A percentile compares a stretch with the other conserved stretches of the same genome.
phyloP scores from a whole-genome alignment of 305 asterid genomes.

The Rubia tinctorum region DNA sequence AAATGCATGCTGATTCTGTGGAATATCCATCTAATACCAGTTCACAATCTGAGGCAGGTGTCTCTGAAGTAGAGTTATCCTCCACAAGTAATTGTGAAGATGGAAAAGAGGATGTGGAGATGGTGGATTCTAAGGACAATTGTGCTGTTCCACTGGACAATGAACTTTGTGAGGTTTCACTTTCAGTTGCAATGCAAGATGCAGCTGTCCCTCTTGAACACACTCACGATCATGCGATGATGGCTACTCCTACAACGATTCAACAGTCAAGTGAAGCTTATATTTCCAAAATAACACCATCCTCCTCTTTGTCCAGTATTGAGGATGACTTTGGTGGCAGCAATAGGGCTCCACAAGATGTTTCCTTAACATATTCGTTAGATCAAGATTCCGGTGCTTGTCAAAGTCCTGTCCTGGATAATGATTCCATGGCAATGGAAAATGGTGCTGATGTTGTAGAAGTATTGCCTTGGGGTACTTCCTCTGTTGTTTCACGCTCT shows the following conservation, averaged over 20 bases:
- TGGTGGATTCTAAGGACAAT: slow-evolving; percentile 31
- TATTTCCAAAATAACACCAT: not conserved
- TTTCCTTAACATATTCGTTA: slow-evolving; percentile 11
- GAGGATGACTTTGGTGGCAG: slow-evolving; percentile 28
- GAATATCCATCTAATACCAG: slow-evolving; percentile 25
- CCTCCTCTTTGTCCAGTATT: slow-evolving; percentile 8
- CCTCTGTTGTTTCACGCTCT: slow-evolving; percentile 25
- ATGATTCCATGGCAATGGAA: slow-evolving; percentile 12
- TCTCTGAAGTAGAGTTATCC: slow-evolving; percentile 29
- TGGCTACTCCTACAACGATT: slow-evolving; percentile 17
- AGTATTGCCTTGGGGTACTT: slow-evolving; percentile 22
- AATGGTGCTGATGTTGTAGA: slow-evolving; percentile 25
- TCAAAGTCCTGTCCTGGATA: slow-evolving; percentile 19
- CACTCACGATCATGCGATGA: slow-evolving; percentile 17
- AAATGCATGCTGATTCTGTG: slow-evolving; percentile 32
- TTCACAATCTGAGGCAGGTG: slow-evolving; percentile 20
- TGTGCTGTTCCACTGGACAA: slow-evolving; percentile 31
- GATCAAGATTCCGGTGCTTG: slow-evolving; percentile 16
- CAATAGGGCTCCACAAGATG: slow-evolving; percentile 15
- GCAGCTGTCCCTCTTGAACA: slow-evolving; percentile 22
- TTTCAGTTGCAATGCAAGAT: slow-evolving; percentile 22
- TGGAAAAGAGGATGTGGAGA: slow-evolving; percentile 27
- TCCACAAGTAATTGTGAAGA: slow-evolving; percentile 24
- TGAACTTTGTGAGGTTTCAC: slow-evolving; percentile 25
- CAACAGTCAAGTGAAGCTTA: not conserved